Conservation (phyloP, 2,329 filamentous ascomycete genomes). For the Fusarium irregulare region DNA sequence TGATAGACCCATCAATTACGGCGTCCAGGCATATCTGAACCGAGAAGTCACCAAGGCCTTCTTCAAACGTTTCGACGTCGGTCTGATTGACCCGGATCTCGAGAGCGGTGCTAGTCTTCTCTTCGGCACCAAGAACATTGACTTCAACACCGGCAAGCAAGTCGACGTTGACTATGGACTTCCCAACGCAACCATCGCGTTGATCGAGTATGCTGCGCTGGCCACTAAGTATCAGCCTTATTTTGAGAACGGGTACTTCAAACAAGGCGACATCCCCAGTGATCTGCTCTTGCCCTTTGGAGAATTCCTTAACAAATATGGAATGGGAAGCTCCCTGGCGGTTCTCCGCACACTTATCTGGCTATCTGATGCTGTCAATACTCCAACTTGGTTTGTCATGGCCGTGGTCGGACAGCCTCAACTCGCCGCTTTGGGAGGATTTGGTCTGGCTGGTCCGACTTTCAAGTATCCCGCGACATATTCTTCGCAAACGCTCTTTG, state of each 20-base stretch:
- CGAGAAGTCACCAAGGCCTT: constrained; percentile 17
- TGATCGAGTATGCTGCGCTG: constrained; percentile 7
- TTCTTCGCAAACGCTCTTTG: constrained; percentile 24
- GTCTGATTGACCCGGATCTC: constrained; percentile 3
- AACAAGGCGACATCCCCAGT: constrained; percentile 1
- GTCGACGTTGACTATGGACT: constrained; percentile 20
- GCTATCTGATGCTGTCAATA: constrained; percentile 13
- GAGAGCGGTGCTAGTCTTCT: not conserved
- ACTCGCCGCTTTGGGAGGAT: constrained; percentile 3
- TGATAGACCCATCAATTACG: constrained; percentile 21
- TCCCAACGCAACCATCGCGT: not conserved
- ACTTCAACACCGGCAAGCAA: constrained; percentile 21
- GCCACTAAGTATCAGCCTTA: constrained; percentile 26
- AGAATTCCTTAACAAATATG: constrained; percentile 18
- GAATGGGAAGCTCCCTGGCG: not conserved
- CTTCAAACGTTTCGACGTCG: constrained; percentile 31
- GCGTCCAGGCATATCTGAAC: constrained; percentile 29
- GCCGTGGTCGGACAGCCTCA: constrained; percentile 30
- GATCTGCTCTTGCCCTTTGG: constrained; percentile 31
- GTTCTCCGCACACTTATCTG: constrained; percentile 20
- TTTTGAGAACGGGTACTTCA: constrained; percentile 35
- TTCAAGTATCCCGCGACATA: constrained; percentile 25
- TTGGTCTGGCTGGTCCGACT: constrained; percentile 7
- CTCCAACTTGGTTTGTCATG: constrained; percentile 29
- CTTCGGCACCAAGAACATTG: constrained; percentile 5